Base-by-base conservation (phyloP, 768 basidiomycete species). In the Serendipita sp. region DNA sequence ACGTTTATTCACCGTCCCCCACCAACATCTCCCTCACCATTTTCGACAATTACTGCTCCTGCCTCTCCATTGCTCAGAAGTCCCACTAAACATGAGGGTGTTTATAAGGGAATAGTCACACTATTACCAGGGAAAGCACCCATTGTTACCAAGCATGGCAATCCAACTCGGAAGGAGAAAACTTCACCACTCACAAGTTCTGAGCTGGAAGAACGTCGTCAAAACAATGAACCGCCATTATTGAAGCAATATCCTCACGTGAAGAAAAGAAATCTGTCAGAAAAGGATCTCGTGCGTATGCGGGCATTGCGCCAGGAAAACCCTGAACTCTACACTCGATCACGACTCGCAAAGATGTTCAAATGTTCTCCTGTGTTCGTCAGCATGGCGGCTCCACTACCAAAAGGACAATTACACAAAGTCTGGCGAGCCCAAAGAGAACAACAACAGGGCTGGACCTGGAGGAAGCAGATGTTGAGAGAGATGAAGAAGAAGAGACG, bases 1-100 rank as follows among this genome's bases (percentile, higher is more conserved):
- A 88, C 88, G 0, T 91, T 91, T 72, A 84, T 91, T 65, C 88
- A 89, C 72, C 84, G 90, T 47, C 87, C 87, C n/a, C 90, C 89
- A 0, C 87, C 89, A 0, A 83, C 85, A 8, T 81, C 84, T 8
- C 85, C 86, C 7, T 79, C 88, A 16, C 88, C 89, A 2, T 76
- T 78, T 66, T 92, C 89, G 18, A 80, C 84, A 65, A 85, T 83
- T 3, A 83, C 82, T 3, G 76, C 79, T 7, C 89, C 89, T 8
- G 74, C 80, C 3, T 92, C 89, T 0, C 87, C 90, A 0, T 77
- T 91, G 3, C 79, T 91, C 15, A 76, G 76, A 0, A 74, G 80
- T 13, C 70, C 75, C 3, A 11, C 67, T 28, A 65, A 4, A 18
- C 56, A 60, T n/a, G 16, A 60, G 1, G 56, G 30, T 11, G 16